Percentiles rank a stretch among this genome's conserved stretches.
Evolutionary conservation across 108 stramenopile genomes (phyloP).

Genomic region (Discostella pseudostelligera): DNA sequence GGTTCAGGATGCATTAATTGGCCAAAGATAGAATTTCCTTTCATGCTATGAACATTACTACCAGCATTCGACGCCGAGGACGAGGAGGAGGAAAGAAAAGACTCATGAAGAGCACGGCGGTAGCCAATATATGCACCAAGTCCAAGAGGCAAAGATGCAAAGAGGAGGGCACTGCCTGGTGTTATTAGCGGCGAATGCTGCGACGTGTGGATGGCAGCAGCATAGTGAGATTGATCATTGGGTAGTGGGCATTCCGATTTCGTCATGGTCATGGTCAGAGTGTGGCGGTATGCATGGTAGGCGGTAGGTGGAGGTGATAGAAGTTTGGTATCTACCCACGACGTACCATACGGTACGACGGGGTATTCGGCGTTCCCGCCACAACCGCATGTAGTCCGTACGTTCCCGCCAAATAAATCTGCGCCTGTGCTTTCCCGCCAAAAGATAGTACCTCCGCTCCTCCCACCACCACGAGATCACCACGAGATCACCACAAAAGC

Average conservation of each 20-base stretch:
- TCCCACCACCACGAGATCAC: too few relatives aligned
- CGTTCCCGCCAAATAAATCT: too few relatives aligned
- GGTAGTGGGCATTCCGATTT: background rate
- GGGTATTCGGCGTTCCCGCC: too few relatives aligned
- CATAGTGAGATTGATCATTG: background rate
- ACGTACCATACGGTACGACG: too few relatives aligned
- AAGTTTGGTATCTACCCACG: too few relatives aligned
- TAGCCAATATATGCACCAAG: slow-evolving; percentile 33
- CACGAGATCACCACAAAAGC: too few relatives aligned
- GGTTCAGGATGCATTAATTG: background rate
- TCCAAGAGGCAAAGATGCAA: slow-evolving; percentile 28
- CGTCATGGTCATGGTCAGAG: slow-evolving; percentile 1
- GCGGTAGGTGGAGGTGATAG: too few relatives aligned
- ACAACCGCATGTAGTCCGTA: too few relatives aligned
- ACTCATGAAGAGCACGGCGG: slow-evolving; percentile 25
- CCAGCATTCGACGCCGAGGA: too few relatives aligned
- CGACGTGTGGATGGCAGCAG: background rate
- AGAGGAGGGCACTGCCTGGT: slow-evolving; percentile 24
- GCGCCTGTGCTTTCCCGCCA: too few relatives aligned
- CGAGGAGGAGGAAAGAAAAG: slow-evolving; percentile 4
- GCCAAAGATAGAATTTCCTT: slow-evolving; percentile 13
- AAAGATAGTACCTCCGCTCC: too few relatives aligned
- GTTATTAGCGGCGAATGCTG: slow-evolving; percentile 4
- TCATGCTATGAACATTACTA: background rate
- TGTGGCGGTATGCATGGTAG: too few relatives aligned